These are phyloP conservation scores for Penicillium angulare DNA, from an alignment of 495 filamentous ascomycete genomes.

Conservation along the genomic window DNA sequence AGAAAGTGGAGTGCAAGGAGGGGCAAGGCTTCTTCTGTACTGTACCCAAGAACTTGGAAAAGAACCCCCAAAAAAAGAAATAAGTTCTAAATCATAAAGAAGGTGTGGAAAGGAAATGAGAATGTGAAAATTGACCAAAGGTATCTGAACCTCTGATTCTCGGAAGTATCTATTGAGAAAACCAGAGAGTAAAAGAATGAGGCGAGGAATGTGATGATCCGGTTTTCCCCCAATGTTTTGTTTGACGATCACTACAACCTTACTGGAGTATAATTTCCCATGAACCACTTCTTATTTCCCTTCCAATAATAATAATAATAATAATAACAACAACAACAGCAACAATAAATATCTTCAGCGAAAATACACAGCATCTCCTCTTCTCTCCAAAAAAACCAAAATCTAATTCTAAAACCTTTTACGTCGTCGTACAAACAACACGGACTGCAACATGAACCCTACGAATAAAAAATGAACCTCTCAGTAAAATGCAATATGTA, in stretches of 20 bases:
- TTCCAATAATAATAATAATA: too few species aligned
- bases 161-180: too few species aligned
- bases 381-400: constrained; percentile 1
- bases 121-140: not conserved
- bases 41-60: too few species aligned
- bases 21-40: not conserved
- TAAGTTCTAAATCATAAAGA: too few species aligned
- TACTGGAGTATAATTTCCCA: too few species aligned
- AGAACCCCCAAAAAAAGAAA: too few species aligned
- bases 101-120: too few species aligned
- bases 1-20: constrained; percentile 6
- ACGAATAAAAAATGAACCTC: not conserved
- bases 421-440: not conserved
- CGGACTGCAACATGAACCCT: not conserved
- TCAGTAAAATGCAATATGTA: too few species aligned
- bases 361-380: too few species aligned
- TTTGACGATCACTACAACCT: not conserved
- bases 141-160: too few species aligned
- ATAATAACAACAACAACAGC: too few species aligned
- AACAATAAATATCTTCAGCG: too few species aligned
- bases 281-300: not conserved
- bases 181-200: not conserved
- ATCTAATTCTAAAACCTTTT: not conserved
- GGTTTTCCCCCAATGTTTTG: not conserved
- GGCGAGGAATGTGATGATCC: not conserved